Base-by-base conservation (phyloP, 495 filamentous ascomycete species). In the Trichocladium uniseriatum region DNA sequence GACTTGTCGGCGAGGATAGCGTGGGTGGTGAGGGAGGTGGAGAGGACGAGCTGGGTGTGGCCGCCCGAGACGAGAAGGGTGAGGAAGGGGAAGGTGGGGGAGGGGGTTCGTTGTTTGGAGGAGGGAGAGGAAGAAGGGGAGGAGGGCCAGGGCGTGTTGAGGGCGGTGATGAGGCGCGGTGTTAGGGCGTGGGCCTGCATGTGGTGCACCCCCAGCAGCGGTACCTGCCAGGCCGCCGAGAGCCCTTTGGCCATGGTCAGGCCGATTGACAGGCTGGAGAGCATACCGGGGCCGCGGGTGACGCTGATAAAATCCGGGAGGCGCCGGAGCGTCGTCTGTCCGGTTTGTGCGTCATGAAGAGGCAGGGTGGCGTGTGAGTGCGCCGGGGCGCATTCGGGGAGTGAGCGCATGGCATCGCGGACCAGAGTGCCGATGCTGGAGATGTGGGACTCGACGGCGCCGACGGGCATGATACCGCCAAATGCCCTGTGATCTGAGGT, bases 121-220 rank as follows among this genome's bases (percentile, higher is more conserved):
- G 18, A 96, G 72, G 0, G 86, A 87, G 37, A 95, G 71, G 64
- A 94, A 96, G 22, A 91, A n/a, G n/a, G n/a, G 91, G 59, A 92
- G 94, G 7, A 62, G 10, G 46, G 45, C 45, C 43, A 36, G 15
- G 55, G 24, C 19, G 31, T 35, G 21, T 64, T 54, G 29, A 94
- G 64, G 3, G 84, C 84, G 9, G 72, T 64, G 2, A 87, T 79
- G n/a, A 98, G 79, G 3, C 85, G 77, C 6, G 90, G 86, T 6
- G 92, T 97, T 40, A 98, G 63, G 3, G 90, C 80, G 64, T 98
- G 92, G 13, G 91, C 92, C 61, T 96, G 90, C 92, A 98, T 97
- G 64, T 98, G 92, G 58, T 98, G 82, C 0, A 96, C 87, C 0
- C 79, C 92, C 2, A 96, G 61, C 22, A 97, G 66, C 3, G 90